Percentiles rank a stretch among this genome's conserved stretches.
Evolutionary conservation across 129 eudicot species (phyloP).

Genomic region (Erigeron canadensis): DNA sequence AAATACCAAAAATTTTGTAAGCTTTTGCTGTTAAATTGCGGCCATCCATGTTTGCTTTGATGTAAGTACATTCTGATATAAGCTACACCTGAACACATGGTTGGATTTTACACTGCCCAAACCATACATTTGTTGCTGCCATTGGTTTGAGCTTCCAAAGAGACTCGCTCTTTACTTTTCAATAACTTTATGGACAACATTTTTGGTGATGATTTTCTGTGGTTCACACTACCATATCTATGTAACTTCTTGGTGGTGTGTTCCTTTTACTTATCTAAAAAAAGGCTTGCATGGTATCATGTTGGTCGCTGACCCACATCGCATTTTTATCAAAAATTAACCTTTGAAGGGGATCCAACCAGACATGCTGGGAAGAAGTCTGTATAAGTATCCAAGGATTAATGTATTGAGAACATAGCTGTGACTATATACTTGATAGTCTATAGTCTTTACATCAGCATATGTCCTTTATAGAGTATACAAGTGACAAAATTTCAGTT

Average conservation of each 20-base stretch:
- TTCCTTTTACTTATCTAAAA: neutral
- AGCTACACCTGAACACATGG: constrained; percentile 16
- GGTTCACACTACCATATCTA: too few relatives aligned
- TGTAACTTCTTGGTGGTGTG: neutral
- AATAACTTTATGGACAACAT: constrained; percentile 19
- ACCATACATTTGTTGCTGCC: neutral
- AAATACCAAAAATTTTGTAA: constrained; percentile 21
- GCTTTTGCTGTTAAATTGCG: constrained; percentile 27
- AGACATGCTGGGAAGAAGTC: too few relatives aligned
- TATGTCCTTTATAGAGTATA: too few relatives aligned
- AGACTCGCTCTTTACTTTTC: constrained; percentile 5
- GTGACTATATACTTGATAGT: too few relatives aligned
- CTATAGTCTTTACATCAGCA: too few relatives aligned
- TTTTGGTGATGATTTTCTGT: neutral
- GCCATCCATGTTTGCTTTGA: constrained; percentile 35
- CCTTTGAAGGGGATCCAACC: too few relatives aligned
- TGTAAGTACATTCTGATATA: constrained; percentile 7
- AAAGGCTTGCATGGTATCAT: neutral
- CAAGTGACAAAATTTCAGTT: too few relatives aligned
- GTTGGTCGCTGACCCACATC: neutral
- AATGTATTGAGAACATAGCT: too few relatives aligned
- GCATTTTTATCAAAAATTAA: too few relatives aligned
- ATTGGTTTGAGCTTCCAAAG: constrained; percentile 21
- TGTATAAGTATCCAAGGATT: too few relatives aligned
- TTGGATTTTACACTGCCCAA: constrained; percentile 12